Evolutionary conservation across 2,329 filamentous ascomycete species (phyloP), one percentile per base, ranked within the genome.

Genomic region (Escovopsis sp.): DNA sequence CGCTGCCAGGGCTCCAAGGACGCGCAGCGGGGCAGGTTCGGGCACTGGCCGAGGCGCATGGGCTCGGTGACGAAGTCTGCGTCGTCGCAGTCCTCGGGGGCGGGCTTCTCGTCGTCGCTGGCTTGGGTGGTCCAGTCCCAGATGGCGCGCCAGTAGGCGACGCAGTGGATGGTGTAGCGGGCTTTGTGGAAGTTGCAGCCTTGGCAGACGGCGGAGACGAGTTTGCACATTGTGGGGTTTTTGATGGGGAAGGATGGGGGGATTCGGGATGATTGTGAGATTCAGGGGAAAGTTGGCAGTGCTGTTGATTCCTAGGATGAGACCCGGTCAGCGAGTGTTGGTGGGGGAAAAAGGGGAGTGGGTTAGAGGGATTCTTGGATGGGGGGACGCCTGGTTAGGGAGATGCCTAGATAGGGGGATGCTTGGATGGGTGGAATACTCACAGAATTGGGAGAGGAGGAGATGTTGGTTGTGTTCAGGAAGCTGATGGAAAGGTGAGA

Each of bases 241-340:
- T n/a, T n/a, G 27, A 3, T 15, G 12, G 27, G 11, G 27, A 15
- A 28, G 13, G n/a, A 28, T 13, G 27, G 27, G 15, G 27, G 11
- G 27, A 12, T 28, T 28, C 27, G n/a, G 13, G 10, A 28, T 11
- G 27, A 28, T 28, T 13, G 15, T 28, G 27, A 13, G n/a, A n/a
- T 28, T 13, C 27, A 15, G 31, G 38, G 32, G 38, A 39, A 39
- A 39, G 21, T 19, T 37, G 38, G 31, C n/a, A n/a, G n/a, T n/a
- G n/a, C n/a, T n/a, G n/a, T n/a, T n/a, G n/a, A n/a, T n/a, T n/a
- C n/a, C n/a, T n/a, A n/a, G n/a, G n/a, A n/a, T n/a, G n/a, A n/a
- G n/a, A n/a, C n/a, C n/a, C n/a, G n/a, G n/a, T n/a, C n/a, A n/a
- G n/a, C n/a, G n/a, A n/a, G n/a, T n/a, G n/a, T n/a, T n/a, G n/a